phyloP scores from a whole-genome alignment of 768 basidiomycete genomes.

The Crepidotus variabilis region DNA sequence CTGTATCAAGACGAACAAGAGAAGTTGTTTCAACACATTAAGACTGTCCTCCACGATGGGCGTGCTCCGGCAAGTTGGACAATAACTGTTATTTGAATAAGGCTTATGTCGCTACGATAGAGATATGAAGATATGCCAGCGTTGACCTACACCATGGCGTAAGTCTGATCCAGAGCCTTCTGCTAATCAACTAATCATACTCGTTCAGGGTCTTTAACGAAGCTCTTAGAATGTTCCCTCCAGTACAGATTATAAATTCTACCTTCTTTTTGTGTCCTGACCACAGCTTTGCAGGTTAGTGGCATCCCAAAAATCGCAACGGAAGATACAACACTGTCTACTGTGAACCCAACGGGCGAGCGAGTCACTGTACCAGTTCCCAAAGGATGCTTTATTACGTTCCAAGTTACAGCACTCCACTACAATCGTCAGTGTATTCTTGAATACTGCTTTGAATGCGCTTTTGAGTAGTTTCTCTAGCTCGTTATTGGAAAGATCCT shows the following conservation, averaged over 20 bases:
- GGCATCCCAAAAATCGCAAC: conserved; percentile 32
- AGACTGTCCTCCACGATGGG: conserved; percentile 20
- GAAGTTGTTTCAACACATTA: conserved; percentile 34
- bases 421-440: conserved; percentile 33
- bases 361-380: conserved; percentile 17
- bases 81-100: background rate
- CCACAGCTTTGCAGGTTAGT: conserved; percentile 14
- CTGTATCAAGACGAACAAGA: conserved; percentile 41
- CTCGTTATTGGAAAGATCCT: conserved; percentile 49
- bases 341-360: conserved; percentile 26
- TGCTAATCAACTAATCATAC: background rate
- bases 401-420: conserved; percentile 32
- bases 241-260: background rate
- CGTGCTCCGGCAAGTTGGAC: conserved; percentile 11
- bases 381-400: conserved; percentile 24
- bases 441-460: background rate
- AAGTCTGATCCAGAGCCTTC: background rate
- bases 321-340: conserved; percentile 32
- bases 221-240: conserved; percentile 34
- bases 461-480: conserved; percentile 23
- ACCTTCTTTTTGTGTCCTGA: background rate
- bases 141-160: conserved; percentile 13
- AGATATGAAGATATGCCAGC: conserved; percentile 13
- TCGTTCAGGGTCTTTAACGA: conserved; percentile 34
- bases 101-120: background rate